phyloP scores from a whole-genome alignment of 179 eudicot species.

The Beta corolliflora region DNA sequence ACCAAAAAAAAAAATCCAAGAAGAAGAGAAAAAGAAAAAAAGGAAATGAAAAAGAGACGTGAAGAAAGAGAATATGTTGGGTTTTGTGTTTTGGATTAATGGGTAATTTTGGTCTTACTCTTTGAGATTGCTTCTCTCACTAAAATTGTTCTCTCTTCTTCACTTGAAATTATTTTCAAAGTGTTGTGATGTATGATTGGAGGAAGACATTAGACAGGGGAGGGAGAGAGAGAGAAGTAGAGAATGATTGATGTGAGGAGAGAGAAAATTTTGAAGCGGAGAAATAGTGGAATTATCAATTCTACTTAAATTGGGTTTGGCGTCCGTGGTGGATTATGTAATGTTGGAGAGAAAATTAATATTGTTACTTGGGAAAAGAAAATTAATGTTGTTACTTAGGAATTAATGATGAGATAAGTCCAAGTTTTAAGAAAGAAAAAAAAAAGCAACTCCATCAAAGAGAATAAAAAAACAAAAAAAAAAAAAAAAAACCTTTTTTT shows the following conservation, averaged over 20 bases:
- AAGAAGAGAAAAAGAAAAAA: not conserved
- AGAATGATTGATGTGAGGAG: constrained; percentile 33
- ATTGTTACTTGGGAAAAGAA: no score
- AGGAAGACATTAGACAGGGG: constrained; percentile 25
- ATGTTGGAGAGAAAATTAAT: no score
- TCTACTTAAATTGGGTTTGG: constrained; percentile 29
- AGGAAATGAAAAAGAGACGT: constrained; percentile 38
- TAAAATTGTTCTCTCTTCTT: constrained; percentile 18
- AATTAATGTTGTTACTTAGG: no score
- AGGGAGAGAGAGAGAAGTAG: constrained; percentile 11
- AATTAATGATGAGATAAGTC: no score
- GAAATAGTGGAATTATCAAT: constrained; percentile 35
- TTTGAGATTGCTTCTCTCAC: constrained; percentile 26
- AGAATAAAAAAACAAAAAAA: no score
- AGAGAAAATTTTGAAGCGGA: constrained; percentile 15
- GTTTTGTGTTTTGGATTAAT: not conserved
- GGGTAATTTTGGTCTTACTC: not conserved
- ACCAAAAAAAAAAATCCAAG: not conserved
- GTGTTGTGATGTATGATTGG: constrained; percentile 36
- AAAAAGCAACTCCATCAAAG: no score
- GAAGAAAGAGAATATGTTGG: constrained; percentile 43
- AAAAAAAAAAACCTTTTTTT: no score
- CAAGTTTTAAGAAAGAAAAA: no score
- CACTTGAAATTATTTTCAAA: constrained; percentile 4
- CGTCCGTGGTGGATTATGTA: constrained; percentile 27